Conservation (phyloP, 2,329 filamentous ascomycete species). For the Alternaria sp. region DNA sequence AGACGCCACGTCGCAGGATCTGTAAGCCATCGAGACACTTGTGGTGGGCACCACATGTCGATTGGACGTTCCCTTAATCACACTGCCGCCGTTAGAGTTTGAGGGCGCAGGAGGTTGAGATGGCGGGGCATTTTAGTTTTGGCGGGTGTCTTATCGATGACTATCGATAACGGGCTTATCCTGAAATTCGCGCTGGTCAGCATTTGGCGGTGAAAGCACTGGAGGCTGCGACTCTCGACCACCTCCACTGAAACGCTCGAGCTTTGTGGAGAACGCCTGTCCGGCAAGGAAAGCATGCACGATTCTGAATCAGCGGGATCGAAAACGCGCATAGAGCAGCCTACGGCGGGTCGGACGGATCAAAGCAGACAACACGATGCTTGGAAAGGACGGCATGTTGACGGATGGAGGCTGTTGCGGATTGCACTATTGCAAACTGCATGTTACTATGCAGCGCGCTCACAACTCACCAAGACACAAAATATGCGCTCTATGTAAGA, state of each 20-base stretch:
- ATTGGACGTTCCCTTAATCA: constrained; percentile 12
- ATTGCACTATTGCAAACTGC: constrained; percentile 1
- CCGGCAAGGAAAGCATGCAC: constrained; percentile 8
- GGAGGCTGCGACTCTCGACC: constrained; percentile 10
- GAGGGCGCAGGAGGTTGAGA: constrained; percentile 8
- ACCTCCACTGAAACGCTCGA: constrained; percentile 18
- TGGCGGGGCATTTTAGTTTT: constrained; percentile 10
- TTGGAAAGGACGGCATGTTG: not conserved
- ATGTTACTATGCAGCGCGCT: constrained; percentile 4
- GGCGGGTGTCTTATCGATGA: constrained; percentile 6
- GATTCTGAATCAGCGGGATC: constrained; percentile 9
- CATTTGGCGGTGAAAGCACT: constrained; percentile 21
- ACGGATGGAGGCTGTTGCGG: not conserved
- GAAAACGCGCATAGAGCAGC: constrained; percentile 5
- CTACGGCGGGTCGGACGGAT: constrained; percentile 3
- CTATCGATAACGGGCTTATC: constrained; percentile 15
- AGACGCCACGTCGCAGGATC: constrained; percentile 21
- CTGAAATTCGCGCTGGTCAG: constrained; percentile 2
- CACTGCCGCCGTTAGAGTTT: constrained; percentile 14
- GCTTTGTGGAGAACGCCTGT: constrained; percentile 23
- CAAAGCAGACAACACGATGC: not conserved
- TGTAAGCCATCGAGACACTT: constrained; percentile 12
- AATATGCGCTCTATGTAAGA: constrained; percentile 2
- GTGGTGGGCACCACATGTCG: not conserved
- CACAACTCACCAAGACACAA: not conserved